Base-by-base conservation (phyloP, 352 stramenopile genomes). In the Globisporangium echinulatum region DNA sequence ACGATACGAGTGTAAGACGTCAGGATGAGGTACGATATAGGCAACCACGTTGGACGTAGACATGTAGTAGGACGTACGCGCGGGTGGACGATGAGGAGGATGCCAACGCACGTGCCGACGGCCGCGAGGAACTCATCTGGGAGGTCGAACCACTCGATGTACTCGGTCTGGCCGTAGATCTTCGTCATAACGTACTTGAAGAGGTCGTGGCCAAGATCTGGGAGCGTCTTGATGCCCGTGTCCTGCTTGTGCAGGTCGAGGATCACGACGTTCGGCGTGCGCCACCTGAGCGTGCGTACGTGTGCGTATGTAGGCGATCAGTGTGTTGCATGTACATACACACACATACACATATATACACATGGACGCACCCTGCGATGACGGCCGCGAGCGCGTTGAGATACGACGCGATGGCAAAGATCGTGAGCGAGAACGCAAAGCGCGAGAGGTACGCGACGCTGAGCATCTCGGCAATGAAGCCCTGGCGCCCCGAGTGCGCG, bases 381-480 rank as follows among this genome's bases (percentile, higher is more conserved):
- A 90, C 82, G 4, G 85, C 81, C 4, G 85, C 85, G 19, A 94
- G 63, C 33, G 83, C 87, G 56, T 94, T 94, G 36, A 94, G 64
- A 42, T 94, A 94, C 52, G 82, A 91, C 14, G 85, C 81, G 37
- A 92, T 68, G 58, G 92, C 89, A 50, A 92, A 71, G 4, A 64
- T 77, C 61, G 92, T 69, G 63, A 94, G 71, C 48, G 85, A 89
- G 58, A 93, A 90, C 14, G 78, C 83, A 40, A 94, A 75, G 3
- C 85, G 74, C 40, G 83, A 93, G 19, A 94, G 72, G 64, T 94
- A 94, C 15, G 84, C 80, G 61, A 84, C 90, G 75, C 83, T 93
- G 54, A 93, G 73, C 85, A 94, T 94, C 71, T 94, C 83, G 50
- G 76, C 73, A 62, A 93, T 88, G 66, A 94, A 94, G 37, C 85